Evolutionary conservation across 116 monocot genomes (phyloP).

Genomic region (Thalassia testudinum): DNA sequence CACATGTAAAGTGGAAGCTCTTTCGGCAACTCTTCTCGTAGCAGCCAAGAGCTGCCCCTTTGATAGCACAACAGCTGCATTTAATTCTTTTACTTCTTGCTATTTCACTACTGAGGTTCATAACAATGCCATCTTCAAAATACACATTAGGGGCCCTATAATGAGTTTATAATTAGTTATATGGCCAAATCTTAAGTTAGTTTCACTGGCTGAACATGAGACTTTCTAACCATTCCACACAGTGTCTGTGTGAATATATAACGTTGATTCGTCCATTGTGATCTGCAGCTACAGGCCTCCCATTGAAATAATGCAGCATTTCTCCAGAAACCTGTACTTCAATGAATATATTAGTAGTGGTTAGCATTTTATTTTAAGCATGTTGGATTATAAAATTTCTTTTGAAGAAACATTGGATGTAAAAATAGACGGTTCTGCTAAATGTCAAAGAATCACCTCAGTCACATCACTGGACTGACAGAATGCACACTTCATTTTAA

Average conservation of each 20-base stretch:
- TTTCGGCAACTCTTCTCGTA: slow-evolving; percentile 71
- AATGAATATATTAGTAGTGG: too few species aligned
- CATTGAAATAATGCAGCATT: slow-evolving; percentile 77
- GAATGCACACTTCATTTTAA: slow-evolving; percentile 51
- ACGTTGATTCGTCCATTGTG: slow-evolving; percentile 41
- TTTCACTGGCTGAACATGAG: too few species aligned
- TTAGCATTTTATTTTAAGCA: too few species aligned
- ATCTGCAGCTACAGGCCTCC: slow-evolving; percentile 47
- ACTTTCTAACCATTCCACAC: slow-evolving; percentile 94
- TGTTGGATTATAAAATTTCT: neutral
- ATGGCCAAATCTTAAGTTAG: too few species aligned
- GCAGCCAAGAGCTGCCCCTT: slow-evolving; percentile 92
- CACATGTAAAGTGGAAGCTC: slow-evolving; percentile 92
- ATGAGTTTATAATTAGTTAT: neutral
- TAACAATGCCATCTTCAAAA: slow-evolving; percentile 54
- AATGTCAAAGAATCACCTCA: slow-evolving; percentile 32
- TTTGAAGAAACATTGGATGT: neutral
- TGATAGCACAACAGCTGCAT: slow-evolving; percentile 70
- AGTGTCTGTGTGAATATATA: slow-evolving; percentile 68
- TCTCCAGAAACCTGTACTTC: slow-evolving; percentile 74
- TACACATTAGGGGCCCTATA: slow-evolving; percentile 94
- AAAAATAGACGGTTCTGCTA: neutral
- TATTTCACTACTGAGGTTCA: slow-evolving; percentile 64
- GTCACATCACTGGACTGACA: slow-evolving; percentile 49
- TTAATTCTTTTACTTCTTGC: slow-evolving; percentile 78